These are phyloP conservation scores for Candida xyloterini DNA, from an alignment of 805 yeast species.

Conservation along the genomic window DNA sequence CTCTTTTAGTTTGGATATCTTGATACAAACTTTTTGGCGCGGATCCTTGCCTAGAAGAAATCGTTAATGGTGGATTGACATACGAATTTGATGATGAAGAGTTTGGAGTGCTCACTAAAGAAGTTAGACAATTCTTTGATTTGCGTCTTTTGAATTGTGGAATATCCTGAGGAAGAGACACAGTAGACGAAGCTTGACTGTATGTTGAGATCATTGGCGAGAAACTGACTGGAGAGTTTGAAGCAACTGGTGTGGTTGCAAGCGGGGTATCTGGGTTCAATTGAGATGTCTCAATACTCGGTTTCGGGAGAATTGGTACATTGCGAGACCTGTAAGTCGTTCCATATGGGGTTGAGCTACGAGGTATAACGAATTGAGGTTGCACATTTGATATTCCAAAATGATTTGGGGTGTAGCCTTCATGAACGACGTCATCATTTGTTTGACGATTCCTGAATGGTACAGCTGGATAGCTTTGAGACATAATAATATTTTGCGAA, in stretches of 20 bases:
- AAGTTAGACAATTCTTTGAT: slow-evolving; percentile 19
- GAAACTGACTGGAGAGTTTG: slow-evolving; percentile 12
- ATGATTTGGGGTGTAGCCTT: neutral
- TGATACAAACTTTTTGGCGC: slow-evolving; percentile 27
- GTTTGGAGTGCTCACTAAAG: slow-evolving; percentile 18
- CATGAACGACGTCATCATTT: neutral
- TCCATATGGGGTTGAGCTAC: neutral
- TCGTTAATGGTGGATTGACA: slow-evolving; percentile 12
- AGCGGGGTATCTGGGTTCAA: slow-evolving; percentile 24
- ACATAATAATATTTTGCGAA: slow-evolving; percentile 9
- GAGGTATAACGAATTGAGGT: neutral
- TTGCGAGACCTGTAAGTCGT: slow-evolving; percentile 24
- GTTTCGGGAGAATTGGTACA: slow-evolving; percentile 36
- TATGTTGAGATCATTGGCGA: slow-evolving; percentile 15
- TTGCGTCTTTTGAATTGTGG: slow-evolving; percentile 33
- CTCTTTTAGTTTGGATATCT: slow-evolving; percentile 28
- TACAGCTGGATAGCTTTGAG: slow-evolving; percentile 16
- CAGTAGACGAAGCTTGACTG: slow-evolving; percentile 11
- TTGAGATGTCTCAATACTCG: slow-evolving; percentile 10
- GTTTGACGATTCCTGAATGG: slow-evolving; percentile 1
- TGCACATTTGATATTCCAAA: neutral
- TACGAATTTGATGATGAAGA: slow-evolving; percentile 26
- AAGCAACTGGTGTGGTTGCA: slow-evolving; percentile 22
- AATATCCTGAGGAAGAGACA: slow-evolving; percentile 30
- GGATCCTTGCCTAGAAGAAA: slow-evolving; percentile 28